Conservation (phyloP, 306 rosid genomes). For the Fragaria vesca region DNA sequence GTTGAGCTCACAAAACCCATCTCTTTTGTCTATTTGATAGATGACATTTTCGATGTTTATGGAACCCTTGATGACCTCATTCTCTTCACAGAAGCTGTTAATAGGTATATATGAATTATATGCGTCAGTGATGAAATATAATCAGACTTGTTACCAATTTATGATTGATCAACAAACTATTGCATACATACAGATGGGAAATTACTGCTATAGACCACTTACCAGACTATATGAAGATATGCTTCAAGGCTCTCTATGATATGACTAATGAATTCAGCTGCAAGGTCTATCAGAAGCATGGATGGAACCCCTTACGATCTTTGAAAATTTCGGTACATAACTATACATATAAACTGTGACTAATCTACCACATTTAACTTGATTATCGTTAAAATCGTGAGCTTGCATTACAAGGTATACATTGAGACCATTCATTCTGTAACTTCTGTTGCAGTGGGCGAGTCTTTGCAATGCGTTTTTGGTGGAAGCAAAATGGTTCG, state of each 20-base stretch:
- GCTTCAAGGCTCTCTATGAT: too few relatives aligned
- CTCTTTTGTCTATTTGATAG: slow-evolving; percentile 57
- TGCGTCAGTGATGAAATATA: neutral
- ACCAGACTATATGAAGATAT: too few relatives aligned
- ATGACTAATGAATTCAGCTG: slow-evolving; percentile 40
- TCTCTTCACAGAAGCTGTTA: slow-evolving; percentile 53
- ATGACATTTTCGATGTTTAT: slow-evolving; percentile 65
- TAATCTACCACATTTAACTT: neutral
- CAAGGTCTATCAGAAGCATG: slow-evolving; percentile 39
- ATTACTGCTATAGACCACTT: too few relatives aligned
- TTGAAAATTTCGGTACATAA: slow-evolving; percentile 28
- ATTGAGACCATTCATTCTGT: neutral
- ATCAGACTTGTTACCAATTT: too few relatives aligned
- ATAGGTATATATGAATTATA: slow-evolving; percentile 44
- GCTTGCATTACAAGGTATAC: neutral
- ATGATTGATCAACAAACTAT: neutral
- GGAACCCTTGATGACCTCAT: slow-evolving; percentile 58
- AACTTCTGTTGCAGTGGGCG: slow-evolving; percentile 44
- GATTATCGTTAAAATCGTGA: neutral
- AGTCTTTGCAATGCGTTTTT: slow-evolving; percentile 55
- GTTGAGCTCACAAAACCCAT: slow-evolving; percentile 67
- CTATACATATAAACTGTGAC: neutral
- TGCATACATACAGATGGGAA: neutral
- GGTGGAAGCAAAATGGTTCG: slow-evolving; percentile 74
- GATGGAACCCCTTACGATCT: slow-evolving; percentile 47